A percentile compares a stretch with the other conserved stretches of the same genome.
Evolutionary conservation across 163 green algal species (phyloP).

Genomic region (Scenedesmus sp.): DNA sequence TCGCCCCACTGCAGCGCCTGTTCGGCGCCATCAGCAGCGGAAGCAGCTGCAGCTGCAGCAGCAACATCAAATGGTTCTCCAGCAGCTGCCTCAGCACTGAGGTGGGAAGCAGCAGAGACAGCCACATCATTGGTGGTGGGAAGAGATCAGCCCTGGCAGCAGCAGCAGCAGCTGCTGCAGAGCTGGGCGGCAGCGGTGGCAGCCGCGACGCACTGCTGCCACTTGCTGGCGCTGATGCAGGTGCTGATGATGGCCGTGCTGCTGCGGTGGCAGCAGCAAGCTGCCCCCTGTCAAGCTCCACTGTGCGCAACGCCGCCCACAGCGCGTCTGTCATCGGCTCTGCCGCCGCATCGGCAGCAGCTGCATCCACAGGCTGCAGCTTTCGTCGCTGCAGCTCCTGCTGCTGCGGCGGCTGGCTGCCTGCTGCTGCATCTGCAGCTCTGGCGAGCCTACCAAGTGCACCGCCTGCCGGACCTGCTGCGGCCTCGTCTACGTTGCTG

Average conservation of each 20-base stretch:
- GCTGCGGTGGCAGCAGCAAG: neutral
- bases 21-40: neutral
- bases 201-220: neutral
- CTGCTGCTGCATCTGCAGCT: neutral
- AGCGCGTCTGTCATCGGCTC: conserved; percentile 9
- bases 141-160: neutral
- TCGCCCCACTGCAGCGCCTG: neutral
- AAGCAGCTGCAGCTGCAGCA: neutral
- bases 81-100: neutral
- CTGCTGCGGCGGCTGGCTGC: conserved; percentile 2
- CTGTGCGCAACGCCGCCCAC: conserved; percentile 35
- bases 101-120: too few relatives aligned
- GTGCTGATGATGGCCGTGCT: neutral
- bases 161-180: conserved; percentile 1
- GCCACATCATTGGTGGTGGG: too few relatives aligned
- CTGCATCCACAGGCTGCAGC: conserved; percentile 12
- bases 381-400: neutral
- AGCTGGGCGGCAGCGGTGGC: neutral
- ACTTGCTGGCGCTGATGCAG: neutral
- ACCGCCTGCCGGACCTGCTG: neutral
- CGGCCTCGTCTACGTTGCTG: neutral
- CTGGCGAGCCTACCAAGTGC: neutral
- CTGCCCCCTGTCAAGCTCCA: neutral
- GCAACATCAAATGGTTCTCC: too few relatives aligned
- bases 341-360: neutral